Base-by-base conservation (phyloP, 768 basidiomycete species). In the Pisolithus microcarpus region DNA sequence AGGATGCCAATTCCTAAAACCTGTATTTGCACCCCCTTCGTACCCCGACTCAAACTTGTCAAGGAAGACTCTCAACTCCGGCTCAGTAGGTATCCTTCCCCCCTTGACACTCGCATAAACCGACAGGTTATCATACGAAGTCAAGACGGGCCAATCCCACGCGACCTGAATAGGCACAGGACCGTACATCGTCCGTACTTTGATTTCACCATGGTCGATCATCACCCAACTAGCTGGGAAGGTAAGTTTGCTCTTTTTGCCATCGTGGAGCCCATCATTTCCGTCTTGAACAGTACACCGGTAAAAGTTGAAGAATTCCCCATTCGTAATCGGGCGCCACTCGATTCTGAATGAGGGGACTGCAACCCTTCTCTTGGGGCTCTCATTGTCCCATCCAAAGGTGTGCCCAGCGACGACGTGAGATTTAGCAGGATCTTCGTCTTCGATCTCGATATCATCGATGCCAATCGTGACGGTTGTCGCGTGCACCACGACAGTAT, bases 381-480 rank as follows among this genome's bases (percentile, higher is more conserved):
- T 75, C 69, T 99, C 96, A 58, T 91, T 93, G 64, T 99, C 96
- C 96, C 95, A 93, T 0, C 93, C 92, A 66, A 89, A 91, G 50
- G 84, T 80, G 60, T 94, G 85, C 7, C 67, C 69, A 16, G 68
- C 63, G 40, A 78, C 64, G 21, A 78, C 73, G 0, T 65, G 59
- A 3, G 68, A 59, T 16, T 66, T 63, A 2, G 55, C 59, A 1
- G 62, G 46, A 40, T 62, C 54, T 0, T 55, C 57, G 62, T 97
- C 93, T 7, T 87, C 79, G 0, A 64, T 69, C 65, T 98, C 95
- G 24, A 63, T 53, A 60, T 99, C 95, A 56, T 95, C 78, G 57
- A 93, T 91, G 0, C 95, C 95, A 1, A 96, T 65, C 5, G 69
- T 67, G 36, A 97, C 60, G 0, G 62, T 72, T 1, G 76, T 76